Base-by-base conservation (phyloP, 2,329 filamentous ascomycete genomes). In the Fusarium goolgardi region DNA sequence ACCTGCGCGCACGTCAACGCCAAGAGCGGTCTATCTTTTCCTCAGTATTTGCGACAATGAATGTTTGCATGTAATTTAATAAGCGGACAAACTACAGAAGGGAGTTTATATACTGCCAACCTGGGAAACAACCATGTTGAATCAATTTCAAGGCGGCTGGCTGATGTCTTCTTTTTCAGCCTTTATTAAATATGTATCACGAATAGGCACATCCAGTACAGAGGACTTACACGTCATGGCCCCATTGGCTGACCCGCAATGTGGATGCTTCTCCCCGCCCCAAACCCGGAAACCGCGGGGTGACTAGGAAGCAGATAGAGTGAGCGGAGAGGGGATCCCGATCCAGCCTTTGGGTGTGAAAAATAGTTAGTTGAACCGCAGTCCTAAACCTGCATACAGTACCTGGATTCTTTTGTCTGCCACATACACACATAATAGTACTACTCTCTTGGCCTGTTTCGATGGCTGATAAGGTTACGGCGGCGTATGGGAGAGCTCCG, bases 251-350 rank as follows among this genome's bases (percentile, higher is more conserved):
- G 65, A 23, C 27, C 58, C 54, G 44, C 34, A 50, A 50, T 27
- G 34, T 50, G 47, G 47, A 43, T 43, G 32, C 41, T 37, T 67
- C 49, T 11, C 63, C 66, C 67, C 63, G 52, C 63, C 47, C 47
- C 13, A 13, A 65, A 46, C 49, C 44, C 39, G 47, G 59, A 61
- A 50, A 71, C 71, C 55, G 71, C 69, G 71, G 71, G 71, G 69
- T 69, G 61, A 55, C 62, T 73, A 69, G 39, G 21, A 15, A 23
- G 21, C 11, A 37, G 35, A 20, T 6, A 20, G n/a, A n/a, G 27
- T 29, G 27, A 29, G 27, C 27, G 27, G 27, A 29, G 27, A 29
- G 9, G 10, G 27, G 27, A 29, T 29, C 27, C 27, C 27, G 10
- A 29, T 29, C 27, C 9, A 29, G 27, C 27, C 27, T 29, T 29